Conservation (phyloP, 2,329 filamentous ascomycete species). For the Diaporthe sp. region DNA sequence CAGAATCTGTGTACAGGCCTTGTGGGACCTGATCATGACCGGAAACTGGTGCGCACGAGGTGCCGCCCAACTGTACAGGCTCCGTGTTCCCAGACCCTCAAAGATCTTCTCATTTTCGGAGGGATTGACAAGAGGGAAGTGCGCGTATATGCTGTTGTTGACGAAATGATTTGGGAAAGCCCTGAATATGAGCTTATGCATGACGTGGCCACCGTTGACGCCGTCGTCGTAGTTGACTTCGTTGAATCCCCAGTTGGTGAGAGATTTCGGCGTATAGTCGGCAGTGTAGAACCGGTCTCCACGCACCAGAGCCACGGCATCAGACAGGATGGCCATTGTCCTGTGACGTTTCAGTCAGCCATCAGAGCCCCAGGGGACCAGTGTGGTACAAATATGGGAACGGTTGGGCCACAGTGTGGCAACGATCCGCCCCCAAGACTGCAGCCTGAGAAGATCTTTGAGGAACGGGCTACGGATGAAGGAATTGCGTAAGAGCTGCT, state of each 20-base stretch:
- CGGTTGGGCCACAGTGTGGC: no score
- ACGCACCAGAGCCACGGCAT: constrained; percentile 68
- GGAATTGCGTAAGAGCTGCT: no score
- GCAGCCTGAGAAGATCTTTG: no score
- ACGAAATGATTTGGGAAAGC: constrained; percentile 57
- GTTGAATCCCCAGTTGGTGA: constrained; percentile 57
- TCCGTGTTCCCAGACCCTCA: constrained; percentile 62
- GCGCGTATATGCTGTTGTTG: constrained; percentile 69
- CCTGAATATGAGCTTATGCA: constrained; percentile 58
- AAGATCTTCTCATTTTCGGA: constrained; percentile 69
- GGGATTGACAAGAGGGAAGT: constrained; percentile 58
- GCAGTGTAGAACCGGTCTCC: constrained; percentile 69
- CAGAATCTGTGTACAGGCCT: constrained; percentile 59
- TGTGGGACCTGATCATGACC: constrained; percentile 64
- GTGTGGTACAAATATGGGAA: no score
- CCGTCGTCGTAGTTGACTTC: constrained; percentile 50
- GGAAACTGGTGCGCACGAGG: constrained; percentile 57
- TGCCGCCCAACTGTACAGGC: constrained; percentile 68
- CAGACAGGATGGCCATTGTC: constrained; percentile 66
- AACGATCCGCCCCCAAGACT: no score
- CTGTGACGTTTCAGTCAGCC: no score
- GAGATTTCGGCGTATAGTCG: constrained; percentile 53
- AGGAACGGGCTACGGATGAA: no score
- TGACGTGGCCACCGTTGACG: constrained; percentile 53
- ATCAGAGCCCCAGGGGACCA: no score